Evolutionary conservation across 768 basidiomycete species (phyloP).

Genomic region (Pisolithus tinctorius): DNA sequence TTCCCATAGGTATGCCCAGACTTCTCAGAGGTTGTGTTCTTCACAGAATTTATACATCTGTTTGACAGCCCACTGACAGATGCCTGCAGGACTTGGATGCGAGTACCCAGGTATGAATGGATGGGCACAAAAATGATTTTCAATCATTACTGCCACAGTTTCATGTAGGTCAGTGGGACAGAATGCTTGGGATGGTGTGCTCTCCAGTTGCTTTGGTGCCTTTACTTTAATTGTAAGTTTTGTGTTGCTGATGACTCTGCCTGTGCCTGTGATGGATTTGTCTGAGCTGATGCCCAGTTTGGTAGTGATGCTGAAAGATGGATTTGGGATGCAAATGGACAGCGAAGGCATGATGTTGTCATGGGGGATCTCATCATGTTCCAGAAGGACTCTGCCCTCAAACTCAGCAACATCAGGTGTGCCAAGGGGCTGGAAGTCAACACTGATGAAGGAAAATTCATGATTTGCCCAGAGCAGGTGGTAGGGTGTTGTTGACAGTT

Average conservation of each 20-base stretch:
- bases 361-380: not conserved
- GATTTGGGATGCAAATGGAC: no score
- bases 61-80: slow-evolving; percentile 4
- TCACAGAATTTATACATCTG: slow-evolving; percentile 1
- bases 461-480: not conserved
- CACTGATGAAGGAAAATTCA: slow-evolving; percentile 3
- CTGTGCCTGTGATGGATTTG: not conserved
- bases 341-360: not conserved
- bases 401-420: not conserved
- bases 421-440: not conserved
- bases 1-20: no score
- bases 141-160: slow-evolving; percentile 19
- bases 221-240: no score
- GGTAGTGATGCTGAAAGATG: no score
- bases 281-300: no score
- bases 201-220: no score
- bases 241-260: not conserved
- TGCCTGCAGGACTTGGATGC: slow-evolving; percentile 21
- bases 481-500: slow-evolving; percentile 8
- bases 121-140: slow-evolving; percentile 15
- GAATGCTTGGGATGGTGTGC: slow-evolving; percentile 6
- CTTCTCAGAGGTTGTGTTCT: not conserved
- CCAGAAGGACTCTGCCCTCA: not conserved
- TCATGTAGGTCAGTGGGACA: slow-evolving; percentile 10
- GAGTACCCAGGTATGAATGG: slow-evolving; percentile 17